Conservation (phyloP, 805 yeast species). For the Cyberlindnera americana region DNA sequence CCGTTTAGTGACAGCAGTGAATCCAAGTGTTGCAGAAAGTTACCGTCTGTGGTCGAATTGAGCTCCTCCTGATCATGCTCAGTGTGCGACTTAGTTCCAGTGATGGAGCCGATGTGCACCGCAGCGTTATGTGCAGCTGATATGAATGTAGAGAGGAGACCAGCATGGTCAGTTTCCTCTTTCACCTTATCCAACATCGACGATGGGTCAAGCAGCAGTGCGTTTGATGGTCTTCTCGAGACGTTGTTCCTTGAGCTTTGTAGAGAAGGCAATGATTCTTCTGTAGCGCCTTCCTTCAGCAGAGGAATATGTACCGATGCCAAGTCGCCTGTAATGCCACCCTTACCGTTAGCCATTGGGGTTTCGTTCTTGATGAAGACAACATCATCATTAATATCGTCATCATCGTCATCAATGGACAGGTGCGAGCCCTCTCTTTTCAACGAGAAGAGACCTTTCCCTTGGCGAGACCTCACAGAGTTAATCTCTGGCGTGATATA, state of each 20-base stretch:
- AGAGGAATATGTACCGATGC: not conserved
- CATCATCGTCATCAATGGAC: not conserved
- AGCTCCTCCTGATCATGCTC: not conserved
- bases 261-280: not conserved
- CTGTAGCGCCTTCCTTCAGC: not conserved
- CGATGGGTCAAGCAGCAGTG: no score
- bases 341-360: not conserved
- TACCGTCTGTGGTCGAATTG: constrained; percentile 9
- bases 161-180: constrained; percentile 18
- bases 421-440: constrained; percentile 3
- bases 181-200: not conserved
- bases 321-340: not conserved
- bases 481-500: constrained; percentile 14
- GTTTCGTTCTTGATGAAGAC: no score
- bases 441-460: constrained; percentile 5
- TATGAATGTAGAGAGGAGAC: constrained; percentile 42
- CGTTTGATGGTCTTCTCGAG: not conserved
- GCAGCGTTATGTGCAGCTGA: constrained; percentile 49
- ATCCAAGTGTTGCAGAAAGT: constrained; percentile 37
- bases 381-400: not conserved
- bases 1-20: constrained; percentile 26
- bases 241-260: no score
- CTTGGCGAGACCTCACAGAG: constrained; percentile 7
- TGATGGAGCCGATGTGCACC: constrained; percentile 15
- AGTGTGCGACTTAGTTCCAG: constrained; percentile 3